These are phyloP conservation scores for Mycena chlorophos DNA, from an alignment of 768 basidiomycete species.

Conservation along the genomic window DNA sequence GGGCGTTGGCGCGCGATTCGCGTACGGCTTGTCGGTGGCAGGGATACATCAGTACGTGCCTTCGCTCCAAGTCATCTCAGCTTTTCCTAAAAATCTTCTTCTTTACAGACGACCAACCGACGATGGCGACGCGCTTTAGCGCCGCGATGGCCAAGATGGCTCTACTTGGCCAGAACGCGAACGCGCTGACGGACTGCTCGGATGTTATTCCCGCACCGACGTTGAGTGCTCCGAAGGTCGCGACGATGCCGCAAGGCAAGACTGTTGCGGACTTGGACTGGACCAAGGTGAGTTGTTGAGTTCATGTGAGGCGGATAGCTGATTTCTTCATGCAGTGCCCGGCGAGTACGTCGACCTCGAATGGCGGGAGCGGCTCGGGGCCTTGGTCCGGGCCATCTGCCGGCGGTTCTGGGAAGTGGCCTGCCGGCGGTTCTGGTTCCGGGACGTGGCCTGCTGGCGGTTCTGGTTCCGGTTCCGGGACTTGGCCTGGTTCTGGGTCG, in stretches of 20 bases:
- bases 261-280: background rate
- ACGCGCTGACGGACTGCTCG: conserved; percentile 30
- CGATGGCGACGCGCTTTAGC: conserved; percentile 21
- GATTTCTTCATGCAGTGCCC: background rate
- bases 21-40: conserved; percentile 36
- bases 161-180: conserved; percentile 26
- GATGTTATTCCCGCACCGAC: conserved; percentile 26
- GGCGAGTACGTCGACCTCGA: too few species aligned
- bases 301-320: background rate
- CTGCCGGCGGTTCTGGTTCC: too few species aligned
- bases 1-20: conserved; percentile 21
- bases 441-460: too few species aligned
- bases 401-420: too few species aligned
- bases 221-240: background rate
- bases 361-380: too few species aligned
- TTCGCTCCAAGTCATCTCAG: background rate
- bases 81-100: background rate
- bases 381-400: too few species aligned
- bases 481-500: too few species aligned
- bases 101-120: conserved; percentile 11
- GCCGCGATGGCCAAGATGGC: conserved; percentile 32
- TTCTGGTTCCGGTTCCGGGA: too few species aligned
- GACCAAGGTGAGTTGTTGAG: background rate
- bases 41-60: conserved; percentile 23
- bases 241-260: background rate